Evolutionary conservation across 2,329 filamentous ascomycete species (phyloP), one percentile per base, ranked within the genome.

Genomic region (Colletotrichum eremochloae): DNA sequence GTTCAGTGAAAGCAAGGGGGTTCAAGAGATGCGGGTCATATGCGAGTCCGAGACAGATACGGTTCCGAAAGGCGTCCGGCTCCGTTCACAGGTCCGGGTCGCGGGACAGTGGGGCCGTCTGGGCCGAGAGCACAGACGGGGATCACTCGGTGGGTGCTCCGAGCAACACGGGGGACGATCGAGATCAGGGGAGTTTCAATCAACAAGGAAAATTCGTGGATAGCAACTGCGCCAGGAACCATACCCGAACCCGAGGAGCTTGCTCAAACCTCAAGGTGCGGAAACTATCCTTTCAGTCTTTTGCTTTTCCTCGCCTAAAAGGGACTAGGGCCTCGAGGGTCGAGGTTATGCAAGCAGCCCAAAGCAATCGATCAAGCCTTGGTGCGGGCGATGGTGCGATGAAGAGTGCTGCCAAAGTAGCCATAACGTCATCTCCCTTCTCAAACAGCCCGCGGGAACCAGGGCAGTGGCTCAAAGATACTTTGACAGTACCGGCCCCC

Each of bases 301-400:
- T 20, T 11, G 12, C 11, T 4, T 50, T 24, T 46, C 20, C 29
- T 31, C 36, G 38, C 14, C 9, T n/a, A 42, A 11, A 24, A 29
- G 33, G 15, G 29, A n/a, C 11, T 15, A 31, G n/a, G 4, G n/a
- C 20, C n/a, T 62, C 33, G 6, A 46, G 48, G 56, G 15, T 58
- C 65, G 58, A 68, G 65, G 69, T 68, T 57, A 71, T 48, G 69
- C 65, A 71, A 58, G 12, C 52, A 40, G 42, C 42, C 42, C 20
- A 48, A n/a, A 38, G 33, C 6, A 53, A 38, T 38, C 7, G 15
- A 24, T 18, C n/a, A n/a, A 33, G 36, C 20, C 48, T 18, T 29
- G 63, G 50, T n/a, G 52, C 20, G 29, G 29, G 7, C 6, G 40
- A 20, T 60, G 64, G 65, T 46, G 29, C 58, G 58, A 42, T 63